Evolutionary conservation across 768 basidiomycete species (phyloP).

Genomic region (Myochromella boudieri): DNA sequence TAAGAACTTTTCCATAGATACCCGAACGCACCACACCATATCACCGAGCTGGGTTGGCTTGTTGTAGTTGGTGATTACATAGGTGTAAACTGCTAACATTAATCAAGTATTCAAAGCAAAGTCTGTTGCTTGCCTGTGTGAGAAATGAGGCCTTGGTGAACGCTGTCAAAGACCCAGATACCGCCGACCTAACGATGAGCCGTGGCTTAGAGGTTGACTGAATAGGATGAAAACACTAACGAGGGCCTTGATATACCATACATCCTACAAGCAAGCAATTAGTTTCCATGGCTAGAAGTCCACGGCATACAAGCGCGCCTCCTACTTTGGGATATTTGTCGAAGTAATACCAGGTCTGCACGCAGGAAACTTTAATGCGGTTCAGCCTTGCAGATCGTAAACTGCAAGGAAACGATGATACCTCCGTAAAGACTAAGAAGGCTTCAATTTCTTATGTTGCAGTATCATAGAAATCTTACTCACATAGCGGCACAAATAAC

Average conservation of each 20-base stretch:
- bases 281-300: slow-evolving; percentile 8
- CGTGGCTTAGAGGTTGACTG: neutral
- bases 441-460: neutral
- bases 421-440: slow-evolving; percentile 50
- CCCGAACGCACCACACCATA: slow-evolving; percentile 47
- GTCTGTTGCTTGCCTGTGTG: slow-evolving; percentile 41
- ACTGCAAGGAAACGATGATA: slow-evolving; percentile 20
- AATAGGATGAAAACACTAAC: slow-evolving; percentile 26
- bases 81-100: slow-evolving; percentile 45
- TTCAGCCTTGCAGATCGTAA: neutral
- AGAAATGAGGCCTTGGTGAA: slow-evolving; percentile 54
- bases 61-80: slow-evolving; percentile 51
- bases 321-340: slow-evolving; percentile 42
- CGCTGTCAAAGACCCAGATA: slow-evolving; percentile 49
- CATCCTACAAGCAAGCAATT: slow-evolving; percentile 39
- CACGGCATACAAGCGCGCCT: neutral
- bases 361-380: slow-evolving; percentile 44
- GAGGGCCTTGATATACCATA: slow-evolving; percentile 51
- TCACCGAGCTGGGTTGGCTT: slow-evolving; percentile 35
- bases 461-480: slow-evolving; percentile 14
- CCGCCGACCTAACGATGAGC: slow-evolving; percentile 37
- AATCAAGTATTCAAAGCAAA: neutral
- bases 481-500: slow-evolving; percentile 48
- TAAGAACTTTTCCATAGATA: neutral
- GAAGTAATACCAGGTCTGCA: slow-evolving; percentile 59